These are phyloP conservation scores for Dictyostelium intermedium DNA, from an alignment of 78 protist genomes.

Conservation along the genomic window DNA sequence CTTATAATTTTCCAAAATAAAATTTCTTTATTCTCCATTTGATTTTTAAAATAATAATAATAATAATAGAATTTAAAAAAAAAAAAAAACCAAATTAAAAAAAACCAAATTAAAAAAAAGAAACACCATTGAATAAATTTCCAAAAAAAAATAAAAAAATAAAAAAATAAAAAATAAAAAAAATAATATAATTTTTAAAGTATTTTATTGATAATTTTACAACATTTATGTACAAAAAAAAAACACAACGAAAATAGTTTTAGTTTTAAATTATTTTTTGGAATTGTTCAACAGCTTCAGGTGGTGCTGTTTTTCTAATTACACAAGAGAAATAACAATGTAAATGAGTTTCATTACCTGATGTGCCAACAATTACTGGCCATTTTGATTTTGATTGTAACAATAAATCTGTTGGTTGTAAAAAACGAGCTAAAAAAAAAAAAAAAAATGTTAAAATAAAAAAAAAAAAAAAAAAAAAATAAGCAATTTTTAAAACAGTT, in stretches of 20 bases:
- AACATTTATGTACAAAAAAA: neutral
- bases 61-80: too few species aligned
- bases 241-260: neutral
- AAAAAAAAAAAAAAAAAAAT: neutral
- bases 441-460: neutral
- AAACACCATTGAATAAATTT: too few species aligned
- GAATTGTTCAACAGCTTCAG: conserved; percentile 32
- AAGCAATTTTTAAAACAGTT: neutral
- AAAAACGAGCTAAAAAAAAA: neutral
- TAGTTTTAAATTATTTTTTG: neutral
- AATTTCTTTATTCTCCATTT: too few species aligned
- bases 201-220: too few species aligned
- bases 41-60: too few species aligned
- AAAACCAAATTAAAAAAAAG: too few species aligned
- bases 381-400: conserved; percentile 28
- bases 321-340: conserved; percentile 41
- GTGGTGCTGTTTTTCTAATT: conserved; percentile 59
- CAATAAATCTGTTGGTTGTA: conserved; percentile 9
- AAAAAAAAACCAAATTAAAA: too few species aligned
- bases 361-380: conserved; percentile 56
- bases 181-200: too few species aligned
- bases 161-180: too few species aligned
- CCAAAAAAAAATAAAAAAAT: too few species aligned
- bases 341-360: conserved; percentile 64
- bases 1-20: too few species aligned